Percentiles rank a stretch among this genome's conserved stretches.
Conservation (phyloP, 768 basidiomycete genomes). For the Dendrothele bispora region DNA sequence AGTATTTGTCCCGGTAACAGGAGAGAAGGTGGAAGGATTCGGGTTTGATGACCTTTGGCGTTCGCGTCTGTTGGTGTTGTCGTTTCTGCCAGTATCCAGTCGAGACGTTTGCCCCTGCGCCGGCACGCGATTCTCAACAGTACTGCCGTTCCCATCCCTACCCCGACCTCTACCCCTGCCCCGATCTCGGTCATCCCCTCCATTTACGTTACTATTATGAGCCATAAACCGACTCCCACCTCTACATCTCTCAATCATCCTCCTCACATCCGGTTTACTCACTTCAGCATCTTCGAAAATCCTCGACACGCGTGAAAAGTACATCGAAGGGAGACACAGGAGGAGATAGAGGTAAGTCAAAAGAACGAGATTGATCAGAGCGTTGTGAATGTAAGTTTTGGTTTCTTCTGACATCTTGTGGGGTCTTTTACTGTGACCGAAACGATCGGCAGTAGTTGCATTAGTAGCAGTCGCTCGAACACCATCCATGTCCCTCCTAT, state of each 20-base stretch:
- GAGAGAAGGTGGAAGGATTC: neutral
- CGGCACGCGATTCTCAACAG: neutral
- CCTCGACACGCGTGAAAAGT: constrained; percentile 75
- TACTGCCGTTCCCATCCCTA: neutral
- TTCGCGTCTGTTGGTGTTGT: neutral
- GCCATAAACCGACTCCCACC: constrained; percentile 11
- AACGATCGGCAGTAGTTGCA: too few relatives aligned
- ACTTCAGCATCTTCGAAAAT: constrained; percentile 80
- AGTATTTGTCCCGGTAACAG: neutral
- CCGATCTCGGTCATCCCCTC: neutral
- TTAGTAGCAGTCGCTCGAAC: too few relatives aligned
- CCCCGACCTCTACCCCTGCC: neutral
- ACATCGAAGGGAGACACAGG: constrained; percentile 73
- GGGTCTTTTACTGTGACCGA: too few relatives aligned
- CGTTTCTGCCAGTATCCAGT: neutral
- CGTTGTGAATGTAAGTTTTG: too few relatives aligned
- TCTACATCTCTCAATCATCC: constrained; percentile 43
- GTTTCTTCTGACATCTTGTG: too few relatives aligned
- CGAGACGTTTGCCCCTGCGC: neutral
- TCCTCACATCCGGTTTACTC: constrained; percentile 67
- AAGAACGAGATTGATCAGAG: too few relatives aligned
- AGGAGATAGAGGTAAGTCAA: constrained; percentile 43
- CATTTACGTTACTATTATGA: neutral
- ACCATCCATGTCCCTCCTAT: too few relatives aligned
- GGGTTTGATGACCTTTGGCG: neutral